These are phyloP conservation scores for Clarireedia sp. DNA, from an alignment of 2,329 filamentous ascomycete genomes.

Conservation along the genomic window DNA sequence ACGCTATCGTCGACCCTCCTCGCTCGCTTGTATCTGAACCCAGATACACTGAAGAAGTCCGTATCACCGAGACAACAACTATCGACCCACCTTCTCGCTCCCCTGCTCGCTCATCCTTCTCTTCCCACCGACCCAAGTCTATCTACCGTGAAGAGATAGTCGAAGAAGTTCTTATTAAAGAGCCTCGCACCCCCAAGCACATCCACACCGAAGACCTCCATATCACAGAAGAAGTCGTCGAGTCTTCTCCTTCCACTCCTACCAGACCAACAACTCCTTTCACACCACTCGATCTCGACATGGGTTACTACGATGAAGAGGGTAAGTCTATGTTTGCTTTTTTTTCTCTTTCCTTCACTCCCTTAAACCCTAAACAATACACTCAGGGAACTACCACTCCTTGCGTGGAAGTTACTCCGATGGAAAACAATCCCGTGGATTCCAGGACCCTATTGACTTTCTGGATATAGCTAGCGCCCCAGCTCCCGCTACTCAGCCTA, in stretches of 20 bases:
- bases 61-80: slow-evolving; percentile 27
- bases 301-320: slow-evolving; percentile 77
- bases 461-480: slow-evolving; percentile 9
- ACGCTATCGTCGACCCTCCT: slow-evolving; percentile 57
- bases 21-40: slow-evolving; percentile 32
- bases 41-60: slow-evolving; percentile 18
- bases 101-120: slow-evolving; percentile 24
- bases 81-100: slow-evolving; percentile 28
- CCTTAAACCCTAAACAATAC: slow-evolving; percentile 20
- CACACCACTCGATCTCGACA: slow-evolving; percentile 38
- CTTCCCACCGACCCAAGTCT: slow-evolving; percentile 17
- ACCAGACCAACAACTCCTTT: slow-evolving; percentile 3
- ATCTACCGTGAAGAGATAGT: slow-evolving; percentile 14
- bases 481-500: slow-evolving; percentile 15
- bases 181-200: slow-evolving; percentile 25
- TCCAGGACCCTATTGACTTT: slow-evolving; percentile 11
- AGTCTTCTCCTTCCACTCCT: slow-evolving; percentile 19
- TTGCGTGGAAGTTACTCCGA: slow-evolving; percentile 49
- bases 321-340: slow-evolving; percentile 24
- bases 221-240: slow-evolving; percentile 28
- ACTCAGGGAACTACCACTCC: slow-evolving; percentile 60
- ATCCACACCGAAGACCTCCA: slow-evolving; percentile 11
- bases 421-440: neutral
- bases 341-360: slow-evolving; percentile 8
- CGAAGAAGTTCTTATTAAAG: slow-evolving; percentile 18